Conservation (phyloP, 2,329 filamentous ascomycete genomes). For the Diaporthe aspalathi region DNA sequence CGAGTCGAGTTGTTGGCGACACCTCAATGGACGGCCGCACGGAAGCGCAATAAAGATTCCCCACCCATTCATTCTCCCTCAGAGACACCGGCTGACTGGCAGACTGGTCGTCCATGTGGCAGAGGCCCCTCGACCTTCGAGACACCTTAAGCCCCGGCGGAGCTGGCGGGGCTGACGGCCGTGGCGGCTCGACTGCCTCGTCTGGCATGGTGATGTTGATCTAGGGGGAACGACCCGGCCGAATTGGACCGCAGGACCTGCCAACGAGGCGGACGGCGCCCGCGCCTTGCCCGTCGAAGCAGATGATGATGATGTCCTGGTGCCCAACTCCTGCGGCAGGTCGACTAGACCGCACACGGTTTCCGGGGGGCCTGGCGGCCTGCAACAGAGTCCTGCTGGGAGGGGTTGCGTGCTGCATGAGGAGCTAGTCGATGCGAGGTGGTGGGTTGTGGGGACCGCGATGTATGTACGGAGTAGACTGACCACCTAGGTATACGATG, state of each 20-base stretch:
- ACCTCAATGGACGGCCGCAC: constrained; percentile 12
- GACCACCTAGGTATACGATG: too few relatives aligned
- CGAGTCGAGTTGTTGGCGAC: constrained; percentile 18
- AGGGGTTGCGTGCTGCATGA: not conserved
- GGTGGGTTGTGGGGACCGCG: constrained; percentile 18
- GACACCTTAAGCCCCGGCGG: not conserved
- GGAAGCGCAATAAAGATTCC: not conserved
- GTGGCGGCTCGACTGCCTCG: constrained; percentile 17
- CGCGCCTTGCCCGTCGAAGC: constrained; percentile 1
- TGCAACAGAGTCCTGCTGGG: constrained; percentile 4
- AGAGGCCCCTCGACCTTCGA: too few relatives aligned
- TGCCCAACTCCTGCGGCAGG: constrained; percentile 29
- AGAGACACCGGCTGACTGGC: not conserved
- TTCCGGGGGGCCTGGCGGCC: constrained; percentile 13
- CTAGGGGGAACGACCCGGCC: constrained; percentile 18
- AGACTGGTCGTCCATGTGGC: too few relatives aligned
- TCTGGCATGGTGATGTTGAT: constrained; percentile 3
- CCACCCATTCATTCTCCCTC: not conserved
- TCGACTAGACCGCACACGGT: not conserved
- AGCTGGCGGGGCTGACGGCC: not conserved
- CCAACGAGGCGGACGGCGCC: not conserved
- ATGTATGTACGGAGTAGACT: too few relatives aligned
- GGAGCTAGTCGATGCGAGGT: constrained; percentile 9
- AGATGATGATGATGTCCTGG: constrained; percentile 18
- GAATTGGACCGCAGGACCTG: constrained; percentile 26